Evolutionary conservation across 352 stramenopile species (phyloP).

Genomic region (Pythium aphanidermatum): DNA sequence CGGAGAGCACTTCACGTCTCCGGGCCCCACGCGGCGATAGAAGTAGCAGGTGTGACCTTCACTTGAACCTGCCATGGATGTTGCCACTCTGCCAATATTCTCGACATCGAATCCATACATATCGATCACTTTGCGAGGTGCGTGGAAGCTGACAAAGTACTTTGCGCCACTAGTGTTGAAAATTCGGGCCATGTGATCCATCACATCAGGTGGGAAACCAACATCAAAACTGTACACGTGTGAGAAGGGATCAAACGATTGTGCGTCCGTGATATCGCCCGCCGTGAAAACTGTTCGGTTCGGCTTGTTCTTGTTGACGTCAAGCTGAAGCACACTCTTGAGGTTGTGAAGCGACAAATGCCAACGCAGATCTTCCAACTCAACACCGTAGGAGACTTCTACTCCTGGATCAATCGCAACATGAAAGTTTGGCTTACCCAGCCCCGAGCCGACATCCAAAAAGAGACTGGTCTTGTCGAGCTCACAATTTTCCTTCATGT

Average conservation of each 20-base stretch:
- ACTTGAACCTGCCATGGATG: conserved; percentile 94
- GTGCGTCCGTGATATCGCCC: conserved; percentile 92
- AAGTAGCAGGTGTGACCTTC: conserved; percentile 97
- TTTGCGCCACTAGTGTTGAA: conserved; percentile 89
- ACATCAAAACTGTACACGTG: conserved; percentile 99
- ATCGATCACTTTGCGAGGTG: conserved; percentile 88
- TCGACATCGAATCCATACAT: conserved; percentile 93
- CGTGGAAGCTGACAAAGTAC: conserved; percentile 96
- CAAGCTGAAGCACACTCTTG: conserved; percentile 76
- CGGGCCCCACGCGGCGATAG: conserved; percentile 65
- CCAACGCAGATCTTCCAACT: conserved; percentile 94
- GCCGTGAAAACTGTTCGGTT: conserved; percentile 86
- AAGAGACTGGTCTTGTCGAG: conserved; percentile 89
- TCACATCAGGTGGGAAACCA: conserved; percentile 94
- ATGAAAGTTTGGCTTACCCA: conserved; percentile 98
- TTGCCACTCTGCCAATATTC: conserved; percentile 81
- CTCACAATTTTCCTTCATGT: conserved; percentile 90
- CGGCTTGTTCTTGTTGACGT: conserved; percentile 49
- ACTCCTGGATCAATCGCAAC: conserved; percentile 94
- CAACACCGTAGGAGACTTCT: conserved; percentile 93
- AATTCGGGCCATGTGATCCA: conserved; percentile 89
- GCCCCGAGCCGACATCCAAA: conserved; percentile 95
- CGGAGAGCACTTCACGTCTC: not conserved
- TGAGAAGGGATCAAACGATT: conserved; percentile 95
- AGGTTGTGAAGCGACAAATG: conserved; percentile 93